These are phyloP conservation scores for Rhododendron henanense DNA, from an alignment of 148 eudicot genomes.

Conservation along the genomic window DNA sequence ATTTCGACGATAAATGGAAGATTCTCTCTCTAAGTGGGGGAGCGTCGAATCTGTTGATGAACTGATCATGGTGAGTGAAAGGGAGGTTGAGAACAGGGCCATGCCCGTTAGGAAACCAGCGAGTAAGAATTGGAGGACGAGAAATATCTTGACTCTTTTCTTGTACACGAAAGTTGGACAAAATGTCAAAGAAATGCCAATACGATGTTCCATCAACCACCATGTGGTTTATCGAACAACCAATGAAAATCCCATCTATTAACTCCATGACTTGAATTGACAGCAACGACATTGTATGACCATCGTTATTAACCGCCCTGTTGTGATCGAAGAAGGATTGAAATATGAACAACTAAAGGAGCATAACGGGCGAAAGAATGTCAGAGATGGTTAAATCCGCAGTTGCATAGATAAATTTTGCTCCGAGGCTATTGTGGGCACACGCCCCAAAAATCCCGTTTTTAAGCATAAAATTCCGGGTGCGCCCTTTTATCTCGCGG, in stretches of 20 bases:
- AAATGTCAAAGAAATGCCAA: neutral
- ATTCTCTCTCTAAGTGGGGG: neutral
- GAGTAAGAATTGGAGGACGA: neutral
- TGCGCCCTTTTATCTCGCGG: no score
- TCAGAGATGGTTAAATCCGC: neutral
- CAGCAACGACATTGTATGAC: neutral
- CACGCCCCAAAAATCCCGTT: no score
- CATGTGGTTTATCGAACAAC: neutral
- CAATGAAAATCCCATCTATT: neutral
- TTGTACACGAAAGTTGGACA: neutral
- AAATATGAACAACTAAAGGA: no score
- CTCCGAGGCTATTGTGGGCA: no score
- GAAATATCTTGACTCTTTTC: neutral
- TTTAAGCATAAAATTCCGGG: no score
- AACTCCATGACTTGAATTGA: neutral
- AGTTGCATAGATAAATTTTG: slow-evolving; percentile 20
- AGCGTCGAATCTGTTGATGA: neutral
- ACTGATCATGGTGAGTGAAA: neutral
- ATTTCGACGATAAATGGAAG: no score
- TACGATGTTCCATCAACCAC: neutral
- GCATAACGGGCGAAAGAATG: neutral
- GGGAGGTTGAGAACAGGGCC: neutral
- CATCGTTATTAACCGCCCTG: neutral
- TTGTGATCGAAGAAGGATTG: neutral
- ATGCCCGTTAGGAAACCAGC: neutral